Evolutionary conservation across 2,329 filamentous ascomycete genomes (phyloP).

Genomic region (Xylaria sp.): DNA sequence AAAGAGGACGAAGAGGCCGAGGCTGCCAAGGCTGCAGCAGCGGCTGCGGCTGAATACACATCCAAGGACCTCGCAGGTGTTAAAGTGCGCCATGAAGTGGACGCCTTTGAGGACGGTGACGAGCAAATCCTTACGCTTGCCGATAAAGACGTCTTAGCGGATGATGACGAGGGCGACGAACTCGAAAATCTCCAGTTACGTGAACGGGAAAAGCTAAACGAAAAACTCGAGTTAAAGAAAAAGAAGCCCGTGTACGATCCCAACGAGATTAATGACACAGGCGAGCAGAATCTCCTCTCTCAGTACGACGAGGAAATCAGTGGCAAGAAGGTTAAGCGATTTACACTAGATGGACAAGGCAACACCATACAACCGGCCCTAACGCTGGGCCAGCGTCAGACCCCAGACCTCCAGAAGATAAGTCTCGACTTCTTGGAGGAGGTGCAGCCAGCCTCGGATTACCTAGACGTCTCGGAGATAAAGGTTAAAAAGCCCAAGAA

Average conservation of each 20-base stretch:
- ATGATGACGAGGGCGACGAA: conserved; percentile 89
- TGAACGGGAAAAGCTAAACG: conserved; percentile 77
- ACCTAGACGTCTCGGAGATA: conserved; percentile 84
- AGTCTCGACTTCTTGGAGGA: conserved; percentile 74
- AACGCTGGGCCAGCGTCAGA: conserved; percentile 63
- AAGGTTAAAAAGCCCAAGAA: conserved; percentile 96
- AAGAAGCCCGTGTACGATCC: conserved; percentile 91
- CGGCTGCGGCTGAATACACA: conserved; percentile 77
- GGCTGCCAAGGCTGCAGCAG: conserved; percentile 75
- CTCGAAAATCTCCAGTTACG: conserved; percentile 80
- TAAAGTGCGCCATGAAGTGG: conserved; percentile 88
- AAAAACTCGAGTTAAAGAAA: conserved; percentile 88
- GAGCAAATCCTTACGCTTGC: conserved; percentile 96
- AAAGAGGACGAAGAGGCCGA: conserved; percentile 80
- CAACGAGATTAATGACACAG: conserved; percentile 74
- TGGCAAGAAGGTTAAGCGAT: conserved; percentile 87
- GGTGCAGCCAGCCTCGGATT: conserved; percentile 81
- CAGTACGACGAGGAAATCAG: conserved; percentile 97
- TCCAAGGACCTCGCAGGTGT: conserved; percentile 88
- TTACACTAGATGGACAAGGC: conserved; percentile 85
- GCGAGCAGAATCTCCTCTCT: conserved; percentile 75
- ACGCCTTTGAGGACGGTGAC: conserved; percentile 81
- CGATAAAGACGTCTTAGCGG: conserved; percentile 82
- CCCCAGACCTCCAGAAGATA: conserved; percentile 75
- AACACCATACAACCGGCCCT: conserved; percentile 72